Evolutionary conservation across 2,329 filamentous ascomycete genomes (phyloP).

Genomic region (Gliomastix tumulicola): DNA sequence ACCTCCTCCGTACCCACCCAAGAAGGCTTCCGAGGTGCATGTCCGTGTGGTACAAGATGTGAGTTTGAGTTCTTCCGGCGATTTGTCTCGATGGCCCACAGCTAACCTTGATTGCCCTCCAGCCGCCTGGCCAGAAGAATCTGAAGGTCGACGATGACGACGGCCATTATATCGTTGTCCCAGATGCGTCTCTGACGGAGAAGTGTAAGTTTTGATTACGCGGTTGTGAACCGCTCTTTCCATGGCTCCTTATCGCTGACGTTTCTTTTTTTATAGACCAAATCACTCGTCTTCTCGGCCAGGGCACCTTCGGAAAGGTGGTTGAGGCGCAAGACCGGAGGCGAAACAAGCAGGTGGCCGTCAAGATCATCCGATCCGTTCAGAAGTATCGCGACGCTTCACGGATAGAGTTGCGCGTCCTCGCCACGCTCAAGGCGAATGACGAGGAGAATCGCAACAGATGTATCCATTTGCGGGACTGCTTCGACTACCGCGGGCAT

Average conservation of each 20-base stretch:
- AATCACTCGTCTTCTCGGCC: slow-evolving; percentile 83
- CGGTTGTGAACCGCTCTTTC: not conserved
- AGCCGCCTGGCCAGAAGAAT: slow-evolving; percentile 39
- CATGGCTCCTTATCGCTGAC: slow-evolving; percentile 10
- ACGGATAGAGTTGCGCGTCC: slow-evolving; percentile 85
- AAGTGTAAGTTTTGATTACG: slow-evolving; percentile 60
- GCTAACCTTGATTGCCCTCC: too few relatives aligned
- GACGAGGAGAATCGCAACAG: slow-evolving; percentile 89
- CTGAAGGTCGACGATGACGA: slow-evolving; percentile 92
- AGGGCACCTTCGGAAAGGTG: slow-evolving; percentile 97
- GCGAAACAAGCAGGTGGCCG: slow-evolving; percentile 73
- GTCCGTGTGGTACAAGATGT: slow-evolving; percentile 59
- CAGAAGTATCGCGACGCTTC: slow-evolving; percentile 97
- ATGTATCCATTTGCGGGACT: slow-evolving; percentile 93
- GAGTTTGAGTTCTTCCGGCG: too few relatives aligned
- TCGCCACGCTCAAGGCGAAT: slow-evolving; percentile 87
- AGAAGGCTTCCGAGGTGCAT: slow-evolving; percentile 77
- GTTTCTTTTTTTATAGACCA: too few relatives aligned
- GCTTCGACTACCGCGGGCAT: slow-evolving; percentile 94
- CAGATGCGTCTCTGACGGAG: slow-evolving; percentile 78
- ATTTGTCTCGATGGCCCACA: too few relatives aligned
- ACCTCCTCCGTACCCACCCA: slow-evolving; percentile 79
- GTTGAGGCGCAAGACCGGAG: slow-evolving; percentile 82
- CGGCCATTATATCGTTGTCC: slow-evolving; percentile 90
- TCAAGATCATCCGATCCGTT: slow-evolving; percentile 97